Conservation (phyloP, 1,284 basidiomycete species). For the Macrocystidia cucumis region DNA sequence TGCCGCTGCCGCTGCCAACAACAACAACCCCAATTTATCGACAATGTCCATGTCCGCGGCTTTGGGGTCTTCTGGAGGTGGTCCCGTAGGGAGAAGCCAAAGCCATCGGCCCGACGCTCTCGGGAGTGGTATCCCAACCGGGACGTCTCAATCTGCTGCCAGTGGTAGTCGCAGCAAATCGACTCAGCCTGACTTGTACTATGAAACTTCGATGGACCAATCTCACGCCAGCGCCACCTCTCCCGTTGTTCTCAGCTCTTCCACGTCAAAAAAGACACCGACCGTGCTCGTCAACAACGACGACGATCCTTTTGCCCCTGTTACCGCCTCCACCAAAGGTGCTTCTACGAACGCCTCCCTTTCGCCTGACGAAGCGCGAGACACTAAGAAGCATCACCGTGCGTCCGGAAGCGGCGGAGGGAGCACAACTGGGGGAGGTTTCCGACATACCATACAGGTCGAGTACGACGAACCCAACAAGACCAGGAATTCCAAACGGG, state of each 20-base stretch:
- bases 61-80: slow-evolving; percentile 5
- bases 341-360: slow-evolving; percentile 10
- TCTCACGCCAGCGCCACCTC: slow-evolving; percentile 12
- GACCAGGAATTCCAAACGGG: neutral
- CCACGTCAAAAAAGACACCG: slow-evolving; percentile 15
- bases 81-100: slow-evolving; percentile 18
- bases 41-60: slow-evolving; percentile 13
- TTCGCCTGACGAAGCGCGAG: slow-evolving; percentile 10
- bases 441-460: slow-evolving; percentile 83
- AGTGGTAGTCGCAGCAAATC: slow-evolving; percentile 21
- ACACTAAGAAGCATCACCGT: slow-evolving; percentile 15
- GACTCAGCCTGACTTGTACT: slow-evolving; percentile 29
- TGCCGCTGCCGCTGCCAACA: slow-evolving; percentile 20
- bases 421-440: slow-evolving; percentile 16
- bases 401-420: slow-evolving; percentile 15
- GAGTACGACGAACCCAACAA: slow-evolving; percentile 59
- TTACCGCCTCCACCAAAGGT: slow-evolving; percentile 9
- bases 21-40: too few species aligned
- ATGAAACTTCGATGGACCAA: slow-evolving; percentile 30
- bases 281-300: slow-evolving; percentile 25
- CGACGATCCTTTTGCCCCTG: slow-evolving; percentile 38
- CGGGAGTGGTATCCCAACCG: slow-evolving; percentile 12
- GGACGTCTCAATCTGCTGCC: slow-evolving; percentile 24
- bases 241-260: slow-evolving; percentile 16
- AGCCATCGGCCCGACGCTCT: slow-evolving; percentile 40